These are phyloP conservation scores for Fusarium odoratissimum DNA, from an alignment of 2,329 filamentous ascomycete species.

Conservation along the genomic window DNA sequence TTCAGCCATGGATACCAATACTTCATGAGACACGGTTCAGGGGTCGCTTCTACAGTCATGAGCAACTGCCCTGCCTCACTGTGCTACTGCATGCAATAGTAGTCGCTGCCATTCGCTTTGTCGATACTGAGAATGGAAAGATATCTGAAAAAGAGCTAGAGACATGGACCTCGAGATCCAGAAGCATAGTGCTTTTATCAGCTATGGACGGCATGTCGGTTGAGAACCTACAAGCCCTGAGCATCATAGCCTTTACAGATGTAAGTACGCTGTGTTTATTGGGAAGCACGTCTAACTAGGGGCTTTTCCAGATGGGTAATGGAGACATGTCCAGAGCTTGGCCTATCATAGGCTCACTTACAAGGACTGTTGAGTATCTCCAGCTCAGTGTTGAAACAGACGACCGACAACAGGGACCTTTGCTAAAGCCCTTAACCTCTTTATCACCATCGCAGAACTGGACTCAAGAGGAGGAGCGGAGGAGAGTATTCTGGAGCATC, in stretches of 20 bases:
- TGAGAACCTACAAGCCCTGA: slow-evolving; percentile 40
- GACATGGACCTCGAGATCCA: slow-evolving; percentile 22
- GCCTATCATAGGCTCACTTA: slow-evolving; percentile 48
- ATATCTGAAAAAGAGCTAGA: slow-evolving; percentile 5
- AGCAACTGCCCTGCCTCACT: slow-evolving; percentile 26
- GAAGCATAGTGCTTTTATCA: slow-evolving; percentile 32
- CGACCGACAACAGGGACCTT: slow-evolving; percentile 21
- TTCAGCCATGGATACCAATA: slow-evolving; percentile 41
- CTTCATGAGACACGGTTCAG: slow-evolving; percentile 39
- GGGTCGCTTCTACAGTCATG: slow-evolving; percentile 31
- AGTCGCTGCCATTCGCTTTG: slow-evolving; percentile 36
- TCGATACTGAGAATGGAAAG: not conserved
- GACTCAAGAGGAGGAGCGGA: slow-evolving; percentile 49
- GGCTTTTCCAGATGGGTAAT: slow-evolving; percentile 41
- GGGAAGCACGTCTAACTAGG: accelerated
- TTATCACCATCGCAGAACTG: slow-evolving; percentile 42
- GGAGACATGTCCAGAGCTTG: slow-evolving; percentile 44
- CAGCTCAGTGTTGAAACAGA: slow-evolving; percentile 45
- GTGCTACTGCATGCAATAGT: slow-evolving; percentile 37
- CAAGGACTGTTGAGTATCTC: slow-evolving; percentile 47
- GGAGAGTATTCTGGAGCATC: slow-evolving; percentile 50
- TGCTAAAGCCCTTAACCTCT: slow-evolving; percentile 2
- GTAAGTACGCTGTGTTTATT: not conserved
- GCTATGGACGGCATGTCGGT: slow-evolving; percentile 41
- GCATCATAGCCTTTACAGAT: slow-evolving; percentile 38